A percentile compares a stretch with the other conserved stretches of the same genome.
These are phyloP conservation scores for Blastocystis sp. DNA, from an alignment of 352 stramenopile species.

Conservation along the genomic window DNA sequence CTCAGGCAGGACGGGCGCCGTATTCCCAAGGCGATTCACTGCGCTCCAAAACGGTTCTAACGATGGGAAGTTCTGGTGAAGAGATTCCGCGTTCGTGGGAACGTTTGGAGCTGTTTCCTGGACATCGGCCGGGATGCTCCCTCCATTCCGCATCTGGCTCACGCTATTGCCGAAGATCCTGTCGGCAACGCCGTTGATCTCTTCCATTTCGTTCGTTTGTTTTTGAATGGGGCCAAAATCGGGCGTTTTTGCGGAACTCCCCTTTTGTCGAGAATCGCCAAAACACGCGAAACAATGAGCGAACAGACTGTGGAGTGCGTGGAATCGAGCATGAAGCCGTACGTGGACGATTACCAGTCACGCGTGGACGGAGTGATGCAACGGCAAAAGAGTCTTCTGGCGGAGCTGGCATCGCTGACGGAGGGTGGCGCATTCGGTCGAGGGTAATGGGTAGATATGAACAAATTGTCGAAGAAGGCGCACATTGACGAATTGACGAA, in stretches of 20 bases:
- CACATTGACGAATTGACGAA: conserved; percentile 56
- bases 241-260: neutral
- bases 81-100: neutral
- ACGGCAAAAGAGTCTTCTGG: conserved; percentile 12
- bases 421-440: neutral
- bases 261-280: neutral
- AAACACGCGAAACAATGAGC: conserved; percentile 26
- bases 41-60: neutral
- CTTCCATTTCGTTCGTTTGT: neutral
- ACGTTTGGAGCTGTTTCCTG: neutral
- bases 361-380: neutral
- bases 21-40: neutral
- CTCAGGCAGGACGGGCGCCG: neutral
- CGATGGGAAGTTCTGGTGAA: neutral
- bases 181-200: neutral
- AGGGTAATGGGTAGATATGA: conserved; percentile 58
- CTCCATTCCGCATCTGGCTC: neutral
- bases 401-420: conserved; percentile 48
- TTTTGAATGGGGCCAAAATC: conserved; percentile 30
- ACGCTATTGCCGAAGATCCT: neutral
- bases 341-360: conserved; percentile 59
- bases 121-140: neutral
- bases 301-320: conserved; percentile 1
- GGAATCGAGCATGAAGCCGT: conserved; percentile 44
- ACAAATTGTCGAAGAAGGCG: conserved; percentile 36